Evolutionary conservation across 2,329 filamentous ascomycete genomes (phyloP).

Genomic region (Aspergillus sp.): DNA sequence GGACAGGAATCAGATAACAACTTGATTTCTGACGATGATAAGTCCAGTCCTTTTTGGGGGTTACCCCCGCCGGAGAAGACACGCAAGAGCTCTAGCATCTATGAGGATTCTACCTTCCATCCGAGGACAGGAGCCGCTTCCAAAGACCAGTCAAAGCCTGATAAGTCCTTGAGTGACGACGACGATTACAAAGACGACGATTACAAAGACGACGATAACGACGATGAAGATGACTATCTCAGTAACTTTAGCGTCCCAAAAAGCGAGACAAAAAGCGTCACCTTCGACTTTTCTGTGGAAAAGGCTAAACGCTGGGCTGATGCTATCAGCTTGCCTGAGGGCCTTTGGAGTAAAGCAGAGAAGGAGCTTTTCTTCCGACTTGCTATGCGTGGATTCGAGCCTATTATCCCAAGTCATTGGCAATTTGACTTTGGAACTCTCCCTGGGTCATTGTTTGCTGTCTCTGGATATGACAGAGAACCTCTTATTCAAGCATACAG

Average conservation of each 20-base stretch:
- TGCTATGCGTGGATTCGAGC: conserved; percentile 52
- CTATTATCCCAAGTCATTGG: conserved; percentile 50
- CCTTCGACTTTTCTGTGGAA: conserved; percentile 25
- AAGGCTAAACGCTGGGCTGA: conserved; percentile 30
- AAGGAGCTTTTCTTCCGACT: conserved; percentile 51
- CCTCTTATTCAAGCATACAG: conserved; percentile 43
- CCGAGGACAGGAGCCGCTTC: too few relatives aligned
- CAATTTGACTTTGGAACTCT: conserved; percentile 50
- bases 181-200: conserved; percentile 2
- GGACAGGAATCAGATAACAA: too few relatives aligned
- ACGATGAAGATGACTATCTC: conserved; percentile 9
- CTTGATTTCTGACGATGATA: too few relatives aligned
- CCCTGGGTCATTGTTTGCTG: conserved; percentile 49
- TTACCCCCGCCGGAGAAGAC: too few relatives aligned
- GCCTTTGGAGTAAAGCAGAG: conserved; percentile 49
- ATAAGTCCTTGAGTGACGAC: too few relatives aligned
- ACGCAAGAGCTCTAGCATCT: too few relatives aligned
- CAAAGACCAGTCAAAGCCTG: too few relatives aligned
- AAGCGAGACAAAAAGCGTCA: conserved; percentile 19
- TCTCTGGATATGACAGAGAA: conserved; percentile 25
- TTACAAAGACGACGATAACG: conserved; percentile 6
- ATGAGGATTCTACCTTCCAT: too few relatives aligned
- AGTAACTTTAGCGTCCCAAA: conserved; percentile 7
- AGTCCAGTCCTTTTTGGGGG: too few relatives aligned
- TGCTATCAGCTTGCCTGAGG: conserved; percentile 34